Base-by-base conservation (phyloP, 371 early-diverging fungal species). In the Nosema muscidifuracis region DNA sequence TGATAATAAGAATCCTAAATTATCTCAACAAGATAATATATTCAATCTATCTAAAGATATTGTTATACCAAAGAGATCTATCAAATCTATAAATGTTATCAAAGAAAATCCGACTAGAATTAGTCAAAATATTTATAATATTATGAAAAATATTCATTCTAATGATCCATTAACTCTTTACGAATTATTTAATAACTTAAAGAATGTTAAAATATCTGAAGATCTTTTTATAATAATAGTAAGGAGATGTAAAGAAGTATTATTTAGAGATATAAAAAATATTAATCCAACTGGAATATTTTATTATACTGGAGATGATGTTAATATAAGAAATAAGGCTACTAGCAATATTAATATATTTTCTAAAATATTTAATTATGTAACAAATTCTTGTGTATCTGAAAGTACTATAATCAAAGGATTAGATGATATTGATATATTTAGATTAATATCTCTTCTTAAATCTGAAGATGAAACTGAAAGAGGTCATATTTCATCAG, bases 401-500 rank as follows among this genome's bases (percentile, higher is more conserved):
- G 15, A 30, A 22, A 30, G 20, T n/a, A 58, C 18, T 3, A 24
- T 58, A 13, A 22, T 18, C 1, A n/a, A n/a, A 36, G 31, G 7
- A 34, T 24, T 58, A n/a, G 3, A 2, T 9, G 58, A 58, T 34
- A 3, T 1, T 4, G 38, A 36, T 58, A 34, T 58, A 9, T 34
- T 18, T 18, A 24, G 3, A 15, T 22, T 58, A n/a, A 12, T 58
- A 33, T 2, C 2, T 58, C n/a, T 58, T 4, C n/a, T 58, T 12
- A 58, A 58, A 36, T 34, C 36, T 34, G 58, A 58, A 36, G 58
- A 58, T n/a, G 58, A 58, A 58, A 58, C 1, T 3, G 58, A 58
- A 24, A 58, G 58, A 58, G 9, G 1, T 1, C 2, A 58, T 18
- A 36, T 58, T n/a, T 30, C 6, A 10, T 1, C 30, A 10, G n/a